Percentiles rank a stretch among this genome's conserved stretches.
Evolutionary conservation across 2,329 filamentous ascomycete species (phyloP).

Genomic region (Fusarium newnesense): DNA sequence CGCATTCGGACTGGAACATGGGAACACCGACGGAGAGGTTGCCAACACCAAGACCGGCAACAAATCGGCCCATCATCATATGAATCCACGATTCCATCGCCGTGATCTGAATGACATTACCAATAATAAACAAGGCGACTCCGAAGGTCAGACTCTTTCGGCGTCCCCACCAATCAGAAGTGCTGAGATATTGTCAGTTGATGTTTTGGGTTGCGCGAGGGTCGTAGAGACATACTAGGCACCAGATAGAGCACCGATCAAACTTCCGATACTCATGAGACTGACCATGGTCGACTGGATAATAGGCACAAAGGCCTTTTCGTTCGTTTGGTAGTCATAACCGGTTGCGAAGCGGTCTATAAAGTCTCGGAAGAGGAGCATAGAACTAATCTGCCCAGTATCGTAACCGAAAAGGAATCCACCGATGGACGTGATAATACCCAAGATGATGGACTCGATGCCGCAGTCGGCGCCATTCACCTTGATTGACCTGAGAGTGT

Average conservation of each 20-base stretch:
- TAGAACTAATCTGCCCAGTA: slow-evolving; percentile 67
- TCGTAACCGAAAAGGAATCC: slow-evolving; percentile 73
- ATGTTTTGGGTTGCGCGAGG: not conserved
- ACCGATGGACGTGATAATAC: slow-evolving; percentile 65
- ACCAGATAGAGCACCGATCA: slow-evolving; percentile 63
- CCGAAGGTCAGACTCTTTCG: slow-evolving; percentile 64
- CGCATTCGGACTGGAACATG: slow-evolving; percentile 74
- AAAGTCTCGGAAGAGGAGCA: slow-evolving; percentile 64
- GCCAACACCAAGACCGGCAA: slow-evolving; percentile 75
- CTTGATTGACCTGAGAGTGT: slow-evolving; percentile 50
- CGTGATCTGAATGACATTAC: slow-evolving; percentile 74
- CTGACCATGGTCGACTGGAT: slow-evolving; percentile 65
- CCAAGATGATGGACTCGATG: slow-evolving; percentile 55
- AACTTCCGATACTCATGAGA: slow-evolving; percentile 65
- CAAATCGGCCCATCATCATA: slow-evolving; percentile 71
- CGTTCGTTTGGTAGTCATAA: slow-evolving; percentile 47
- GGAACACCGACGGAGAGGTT: slow-evolving; percentile 73
- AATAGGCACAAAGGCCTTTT: slow-evolving; percentile 53
- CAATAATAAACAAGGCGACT: slow-evolving; percentile 68
- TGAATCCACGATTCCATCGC: slow-evolving; percentile 70
- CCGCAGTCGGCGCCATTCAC: slow-evolving; percentile 57
- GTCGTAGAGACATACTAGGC: slow-evolving; percentile 52
- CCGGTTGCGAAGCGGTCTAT: slow-evolving; percentile 64
- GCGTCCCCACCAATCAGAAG: slow-evolving; percentile 68
- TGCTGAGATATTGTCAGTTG: slow-evolving; percentile 45